These are phyloP conservation scores for Zygosaccharomyces bailii DNA, from an alignment of 805 yeast genomes.

Conservation along the genomic window DNA sequence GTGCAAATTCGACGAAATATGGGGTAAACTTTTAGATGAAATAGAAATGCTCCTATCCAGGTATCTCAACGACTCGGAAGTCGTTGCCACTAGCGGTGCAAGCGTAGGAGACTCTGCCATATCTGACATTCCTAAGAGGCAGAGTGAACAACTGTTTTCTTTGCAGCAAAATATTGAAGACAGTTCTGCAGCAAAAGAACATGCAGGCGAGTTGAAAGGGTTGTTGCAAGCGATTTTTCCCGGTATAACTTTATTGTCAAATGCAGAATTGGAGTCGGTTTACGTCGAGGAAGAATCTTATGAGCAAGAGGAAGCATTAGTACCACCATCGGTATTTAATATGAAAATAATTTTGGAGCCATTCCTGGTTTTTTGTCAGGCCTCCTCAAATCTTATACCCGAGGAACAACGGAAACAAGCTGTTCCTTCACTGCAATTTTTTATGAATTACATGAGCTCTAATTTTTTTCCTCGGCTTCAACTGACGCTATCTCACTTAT, in stretches of 20 bases:
- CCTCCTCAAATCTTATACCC: slow-evolving; percentile 46
- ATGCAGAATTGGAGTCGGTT: slow-evolving; percentile 38
- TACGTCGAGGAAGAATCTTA: slow-evolving; percentile 61
- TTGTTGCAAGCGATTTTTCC: slow-evolving; percentile 65
- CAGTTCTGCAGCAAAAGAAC: slow-evolving; percentile 29
- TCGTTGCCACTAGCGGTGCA: slow-evolving; percentile 7
- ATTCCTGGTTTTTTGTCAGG: slow-evolving; percentile 63
- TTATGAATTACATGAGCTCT: slow-evolving; percentile 59
- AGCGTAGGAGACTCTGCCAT: slow-evolving; percentile 8
- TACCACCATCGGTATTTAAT: slow-evolving; percentile 69
- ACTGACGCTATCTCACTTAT: slow-evolving; percentile 50
- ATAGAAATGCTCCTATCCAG: slow-evolving; percentile 22
- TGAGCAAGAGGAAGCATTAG: slow-evolving; percentile 59
- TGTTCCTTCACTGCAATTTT: slow-evolving; percentile 44
- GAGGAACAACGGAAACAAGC: slow-evolving; percentile 19
- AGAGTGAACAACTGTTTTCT: slow-evolving; percentile 20
- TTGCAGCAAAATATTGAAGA: slow-evolving; percentile 31
- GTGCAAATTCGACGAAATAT: slow-evolving; percentile 42
- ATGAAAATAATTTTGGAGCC: slow-evolving; percentile 77
- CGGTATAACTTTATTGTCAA: slow-evolving; percentile 48
- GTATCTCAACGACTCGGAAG: slow-evolving; percentile 21
- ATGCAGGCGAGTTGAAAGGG: slow-evolving; percentile 41
- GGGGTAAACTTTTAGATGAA: slow-evolving; percentile 42
- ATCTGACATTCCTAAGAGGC: slow-evolving; percentile 17
- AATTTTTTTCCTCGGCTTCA: slow-evolving; percentile 64